Evolutionary conservation across 345 rosid species (phyloP).

Genomic region (Lepidium aucheri): DNA sequence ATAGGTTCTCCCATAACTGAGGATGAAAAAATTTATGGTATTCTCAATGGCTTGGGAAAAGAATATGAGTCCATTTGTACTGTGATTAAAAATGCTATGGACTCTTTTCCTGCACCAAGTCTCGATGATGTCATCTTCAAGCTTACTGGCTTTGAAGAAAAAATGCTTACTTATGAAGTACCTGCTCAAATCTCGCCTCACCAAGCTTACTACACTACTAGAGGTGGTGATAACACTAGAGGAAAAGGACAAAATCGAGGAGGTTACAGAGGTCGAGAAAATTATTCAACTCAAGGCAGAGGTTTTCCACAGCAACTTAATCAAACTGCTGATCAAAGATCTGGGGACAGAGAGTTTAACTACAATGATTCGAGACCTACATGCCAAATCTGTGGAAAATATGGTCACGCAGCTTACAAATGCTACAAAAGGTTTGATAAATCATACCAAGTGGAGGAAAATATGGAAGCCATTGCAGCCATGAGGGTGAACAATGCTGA

Average conservation of each 20-base stretch:
- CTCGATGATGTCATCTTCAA: neutral
- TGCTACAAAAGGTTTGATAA: neutral
- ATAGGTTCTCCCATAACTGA: neutral
- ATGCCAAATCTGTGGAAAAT: neutral
- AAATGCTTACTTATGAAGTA: accelerated
- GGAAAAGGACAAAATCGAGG: too few species aligned
- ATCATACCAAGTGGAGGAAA: neutral
- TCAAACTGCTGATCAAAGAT: too few species aligned
- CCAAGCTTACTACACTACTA: too few species aligned
- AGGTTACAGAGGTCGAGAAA: neutral
- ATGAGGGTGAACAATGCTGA: neutral
- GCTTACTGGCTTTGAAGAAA: neutral
- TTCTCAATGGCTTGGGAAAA: neutral
- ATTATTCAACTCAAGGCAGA: neutral
- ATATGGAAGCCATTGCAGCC: neutral
- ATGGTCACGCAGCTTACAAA: neutral
- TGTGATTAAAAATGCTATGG: neutral
- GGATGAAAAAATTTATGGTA: neutral
- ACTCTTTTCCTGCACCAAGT: neutral
- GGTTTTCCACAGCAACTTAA: neutral
- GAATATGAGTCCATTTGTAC: neutral
- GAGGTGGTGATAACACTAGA: neutral
- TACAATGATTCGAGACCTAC: neutral
- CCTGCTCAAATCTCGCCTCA: neutral
- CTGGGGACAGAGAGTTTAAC: too few species aligned